Conservation (phyloP, 2,329 filamentous ascomycete genomes). For the Daldinia eschscholtzii region DNA sequence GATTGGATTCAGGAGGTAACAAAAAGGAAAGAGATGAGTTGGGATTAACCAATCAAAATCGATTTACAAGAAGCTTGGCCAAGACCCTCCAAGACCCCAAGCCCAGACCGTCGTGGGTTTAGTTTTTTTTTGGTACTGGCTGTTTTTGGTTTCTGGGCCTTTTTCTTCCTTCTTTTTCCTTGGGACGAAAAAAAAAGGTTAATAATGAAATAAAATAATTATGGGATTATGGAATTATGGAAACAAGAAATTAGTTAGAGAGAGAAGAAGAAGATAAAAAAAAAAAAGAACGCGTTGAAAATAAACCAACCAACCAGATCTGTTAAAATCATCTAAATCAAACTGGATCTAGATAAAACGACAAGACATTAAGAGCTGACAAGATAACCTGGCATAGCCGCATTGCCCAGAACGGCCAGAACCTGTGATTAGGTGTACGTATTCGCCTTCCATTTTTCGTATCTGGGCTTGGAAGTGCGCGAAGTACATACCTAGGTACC, state of each 20-base stretch:
- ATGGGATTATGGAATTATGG: not conserved
- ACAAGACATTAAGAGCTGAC: not conserved
- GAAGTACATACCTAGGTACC: not conserved
- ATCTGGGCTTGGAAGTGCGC: not conserved
- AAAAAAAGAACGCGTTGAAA: not conserved
- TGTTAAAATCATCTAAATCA: not conserved
- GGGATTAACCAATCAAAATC: constrained; percentile 7
- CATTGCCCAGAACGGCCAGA: constrained; percentile 27
- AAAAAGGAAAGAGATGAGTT: constrained; percentile 22
- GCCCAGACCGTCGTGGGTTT: constrained; percentile 39
- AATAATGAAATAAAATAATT: not conserved
- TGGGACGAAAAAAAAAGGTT: too few relatives aligned
- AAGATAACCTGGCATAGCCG: constrained; percentile 21
- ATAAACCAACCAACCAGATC: not conserved
- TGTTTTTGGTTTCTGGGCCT: not conserved
- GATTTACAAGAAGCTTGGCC: constrained; percentile 13
- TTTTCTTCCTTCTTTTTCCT: not conserved
- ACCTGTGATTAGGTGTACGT: not conserved
- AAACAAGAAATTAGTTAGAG: not conserved
- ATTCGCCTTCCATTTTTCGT: not conserved
- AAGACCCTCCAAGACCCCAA: constrained; percentile 30
- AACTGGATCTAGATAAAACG: not conserved
- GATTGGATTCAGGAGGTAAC: constrained; percentile 38
- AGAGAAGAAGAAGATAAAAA: too few relatives aligned
- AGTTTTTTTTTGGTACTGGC: not conserved